Percentiles rank a stretch among this genome's conserved stretches.
These are phyloP conservation scores for Peronospora farinosa DNA, from an alignment of 352 stramenopile species.

Conservation along the genomic window DNA sequence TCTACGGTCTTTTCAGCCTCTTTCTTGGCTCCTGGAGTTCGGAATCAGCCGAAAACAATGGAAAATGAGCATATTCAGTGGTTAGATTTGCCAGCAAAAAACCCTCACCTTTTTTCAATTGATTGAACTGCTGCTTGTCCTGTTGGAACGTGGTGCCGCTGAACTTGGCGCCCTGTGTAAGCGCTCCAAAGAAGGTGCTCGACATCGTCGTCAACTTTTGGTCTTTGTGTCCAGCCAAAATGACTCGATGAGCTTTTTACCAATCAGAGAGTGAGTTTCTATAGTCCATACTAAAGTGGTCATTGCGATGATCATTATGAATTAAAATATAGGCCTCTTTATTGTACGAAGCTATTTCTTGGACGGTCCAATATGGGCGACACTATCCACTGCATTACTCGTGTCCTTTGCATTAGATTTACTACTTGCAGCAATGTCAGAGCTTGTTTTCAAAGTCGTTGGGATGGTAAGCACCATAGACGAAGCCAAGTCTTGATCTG, in stretches of 20 bases:
- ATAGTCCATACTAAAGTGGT: constrained; percentile 4
- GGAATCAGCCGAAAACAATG: background rate
- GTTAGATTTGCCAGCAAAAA: too few species aligned
- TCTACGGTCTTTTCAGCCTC: constrained; percentile 20
- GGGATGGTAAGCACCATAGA: constrained; percentile 7
- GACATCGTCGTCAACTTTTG: constrained; percentile 39
- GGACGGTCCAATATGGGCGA: background rate
- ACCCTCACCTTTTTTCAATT: too few species aligned
- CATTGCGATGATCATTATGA: background rate
- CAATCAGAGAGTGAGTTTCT: constrained; percentile 1
- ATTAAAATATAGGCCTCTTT: background rate
- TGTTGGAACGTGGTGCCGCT: constrained; percentile 46
- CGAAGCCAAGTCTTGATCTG: constrained; percentile 10
- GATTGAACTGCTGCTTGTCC: constrained; percentile 59
- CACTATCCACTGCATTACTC: background rate
- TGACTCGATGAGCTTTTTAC: background rate
- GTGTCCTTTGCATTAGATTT: background rate
- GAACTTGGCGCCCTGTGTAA: constrained; percentile 69
- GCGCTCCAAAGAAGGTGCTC: constrained; percentile 63
- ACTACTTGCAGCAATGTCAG: background rate
- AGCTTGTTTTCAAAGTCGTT: background rate
- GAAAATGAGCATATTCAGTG: too few species aligned
- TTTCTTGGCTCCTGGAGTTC: constrained; percentile 12
- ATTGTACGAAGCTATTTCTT: background rate
- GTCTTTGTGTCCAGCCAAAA: constrained; percentile 28